Evolutionary conservation across 768 basidiomycete genomes (phyloP), one percentile per base, ranked within the genome.

Genomic region (Podaxis carcinomalis): DNA sequence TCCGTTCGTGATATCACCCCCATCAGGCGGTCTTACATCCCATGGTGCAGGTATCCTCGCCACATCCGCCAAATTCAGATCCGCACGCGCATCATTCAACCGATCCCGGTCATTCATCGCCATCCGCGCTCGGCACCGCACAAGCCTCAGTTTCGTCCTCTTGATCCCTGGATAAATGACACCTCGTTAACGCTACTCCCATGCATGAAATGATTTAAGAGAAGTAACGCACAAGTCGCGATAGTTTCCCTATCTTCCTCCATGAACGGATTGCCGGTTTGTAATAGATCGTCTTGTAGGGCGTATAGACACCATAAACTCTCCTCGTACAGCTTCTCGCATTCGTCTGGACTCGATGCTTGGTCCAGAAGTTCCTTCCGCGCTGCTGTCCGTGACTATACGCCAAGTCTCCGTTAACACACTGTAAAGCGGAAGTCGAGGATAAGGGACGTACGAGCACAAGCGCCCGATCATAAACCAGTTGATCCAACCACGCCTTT

Each of bases 311-410:
- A 91, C 93, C 94, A 97, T 6, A 98, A 73, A 0, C 93, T 93
- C 67, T 93, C 93, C 68, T 98, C 95, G 73, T 98, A 99, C 39
- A 96, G 78, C 71, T 89, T 90, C 78, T 97, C 93, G 71, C 94
- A 95, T 68, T 93, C 90, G 64, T 90, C 83, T 0, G 90, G 87
- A 28, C 83, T 83, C 47, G 80, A 79, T 40, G 87, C 88, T 69
- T 90, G 84, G 68, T 93, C 92, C 10, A 92, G 76, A 0, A 98
- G 81, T 69, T 98, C 96, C 67, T 94, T 93, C 50, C 90, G 82
- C 1, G 96, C 95, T 40, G 95, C 95, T 0, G 88, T 90, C 4
- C 95, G 91, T 66, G 94, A 95, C 95, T 98, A 74, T 19, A 16
- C 5, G 25, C 16, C 32, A 1, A 16, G 49, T 3, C 13, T 32